phyloP scores from a whole-genome alignment of 192 early-diverging fungal genomes.

The Backusella mclennaniae region DNA sequence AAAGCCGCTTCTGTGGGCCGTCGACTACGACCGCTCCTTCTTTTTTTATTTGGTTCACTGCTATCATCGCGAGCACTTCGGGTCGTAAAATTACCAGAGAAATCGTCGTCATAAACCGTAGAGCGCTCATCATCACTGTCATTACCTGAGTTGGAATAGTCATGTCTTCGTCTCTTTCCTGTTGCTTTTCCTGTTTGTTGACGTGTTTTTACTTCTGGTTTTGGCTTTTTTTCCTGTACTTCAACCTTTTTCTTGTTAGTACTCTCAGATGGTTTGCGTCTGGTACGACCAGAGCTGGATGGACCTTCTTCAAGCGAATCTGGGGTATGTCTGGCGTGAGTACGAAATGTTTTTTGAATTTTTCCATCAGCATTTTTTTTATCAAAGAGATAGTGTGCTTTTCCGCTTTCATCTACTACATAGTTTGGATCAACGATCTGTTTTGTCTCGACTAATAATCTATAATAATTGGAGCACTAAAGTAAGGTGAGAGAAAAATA shows the following conservation, averaged over 20 bases:
- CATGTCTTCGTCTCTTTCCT: neutral
- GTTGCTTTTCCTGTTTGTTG: neutral
- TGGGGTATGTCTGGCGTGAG: slow-evolving; percentile 53
- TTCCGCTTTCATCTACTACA: slow-evolving; percentile 82
- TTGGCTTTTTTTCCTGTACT: neutral
- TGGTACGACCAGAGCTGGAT: neutral
- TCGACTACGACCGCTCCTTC: slow-evolving; percentile 13
- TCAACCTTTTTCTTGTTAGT: neutral
- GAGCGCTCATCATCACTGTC: slow-evolving; percentile 50
- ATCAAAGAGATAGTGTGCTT: slow-evolving; percentile 83
- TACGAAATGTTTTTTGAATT: slow-evolving; percentile 71
- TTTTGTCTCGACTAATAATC: slow-evolving; percentile 79
- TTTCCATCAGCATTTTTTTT: slow-evolving; percentile 80
- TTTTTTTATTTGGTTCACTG: slow-evolving; percentile 43
- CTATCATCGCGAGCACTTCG: slow-evolving; percentile 45
- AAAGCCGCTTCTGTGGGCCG: slow-evolving; percentile 1
- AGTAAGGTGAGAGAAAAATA: neutral
- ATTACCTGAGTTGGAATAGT: neutral
- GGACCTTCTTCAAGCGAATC: neutral
- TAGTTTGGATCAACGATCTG: slow-evolving; percentile 90
- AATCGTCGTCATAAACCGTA: slow-evolving; percentile 58
- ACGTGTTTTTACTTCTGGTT: neutral
- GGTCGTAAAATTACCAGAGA: slow-evolving; percentile 59
- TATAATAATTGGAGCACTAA: slow-evolving; percentile 92
- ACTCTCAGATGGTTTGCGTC: neutral